Percentiles rank a stretch among this genome's conserved stretches.
Evolutionary conservation across 352 stramenopile species (phyloP).

Genomic region (Phytophthora gonapodyides): DNA sequence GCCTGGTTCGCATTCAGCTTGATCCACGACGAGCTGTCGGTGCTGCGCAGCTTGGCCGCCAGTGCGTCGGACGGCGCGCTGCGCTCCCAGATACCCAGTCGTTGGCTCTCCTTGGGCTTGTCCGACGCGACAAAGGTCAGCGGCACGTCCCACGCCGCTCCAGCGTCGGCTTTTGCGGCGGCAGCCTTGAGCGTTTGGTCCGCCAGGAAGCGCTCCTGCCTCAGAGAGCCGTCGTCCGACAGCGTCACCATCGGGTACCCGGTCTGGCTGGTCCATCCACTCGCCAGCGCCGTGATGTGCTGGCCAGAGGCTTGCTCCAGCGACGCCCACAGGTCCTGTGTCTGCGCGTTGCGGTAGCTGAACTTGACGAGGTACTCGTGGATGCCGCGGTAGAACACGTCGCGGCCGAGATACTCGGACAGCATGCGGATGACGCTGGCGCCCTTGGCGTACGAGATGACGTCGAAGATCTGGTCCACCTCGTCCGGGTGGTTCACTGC

Average conservation of each 20-base stretch:
- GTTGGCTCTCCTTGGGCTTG: constrained; percentile 51
- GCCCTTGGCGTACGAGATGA: constrained; percentile 96
- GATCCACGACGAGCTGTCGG: constrained; percentile 78
- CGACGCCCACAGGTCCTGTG: constrained; percentile 94
- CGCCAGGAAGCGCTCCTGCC: constrained; percentile 94
- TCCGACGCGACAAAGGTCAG: constrained; percentile 68
- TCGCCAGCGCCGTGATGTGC: constrained; percentile 92
- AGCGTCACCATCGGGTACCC: constrained; percentile 93
- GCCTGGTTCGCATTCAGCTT: constrained; percentile 97
- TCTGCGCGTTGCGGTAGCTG: constrained; percentile 96
- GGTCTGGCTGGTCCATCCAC: constrained; percentile 94
- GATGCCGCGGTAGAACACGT: constrained; percentile 87
- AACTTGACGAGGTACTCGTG: constrained; percentile 93
- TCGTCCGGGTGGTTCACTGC: constrained; percentile 94
- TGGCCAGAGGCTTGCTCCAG: constrained; percentile 92
- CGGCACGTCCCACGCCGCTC: constrained; percentile 82
- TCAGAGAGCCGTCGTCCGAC: constrained; percentile 55
- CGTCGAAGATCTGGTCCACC: constrained; percentile 99
- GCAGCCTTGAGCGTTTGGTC: constrained; percentile 78
- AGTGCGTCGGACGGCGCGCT: constrained; percentile 48
- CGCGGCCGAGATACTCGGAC: constrained; percentile 72
- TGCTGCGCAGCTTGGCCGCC: constrained; percentile 47
- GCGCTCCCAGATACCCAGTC: constrained; percentile 63
- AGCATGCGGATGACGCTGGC: constrained; percentile 83
- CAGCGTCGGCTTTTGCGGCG: constrained; percentile 21